Evolutionary conservation across 306 rosid genomes (phyloP).

Genomic region (Prunus mume): DNA sequence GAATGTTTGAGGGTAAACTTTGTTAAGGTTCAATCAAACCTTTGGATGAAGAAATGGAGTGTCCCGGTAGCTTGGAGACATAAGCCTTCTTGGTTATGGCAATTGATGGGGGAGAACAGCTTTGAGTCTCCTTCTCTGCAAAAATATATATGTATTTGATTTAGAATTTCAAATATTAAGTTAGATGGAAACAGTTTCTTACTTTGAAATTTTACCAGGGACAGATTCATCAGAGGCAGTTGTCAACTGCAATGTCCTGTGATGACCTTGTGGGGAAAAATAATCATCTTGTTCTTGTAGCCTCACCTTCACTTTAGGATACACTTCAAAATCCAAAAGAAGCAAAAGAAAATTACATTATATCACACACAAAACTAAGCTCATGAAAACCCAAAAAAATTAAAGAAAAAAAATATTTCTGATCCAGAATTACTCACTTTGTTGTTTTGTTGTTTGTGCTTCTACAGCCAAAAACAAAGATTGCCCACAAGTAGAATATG

Average conservation of each 20-base stretch:
- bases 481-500: neutral
- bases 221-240: conserved; percentile 23
- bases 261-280: conserved; percentile 20
- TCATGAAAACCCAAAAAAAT: neutral
- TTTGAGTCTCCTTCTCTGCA: conserved; percentile 32
- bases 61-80: conserved; percentile 20
- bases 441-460: neutral
- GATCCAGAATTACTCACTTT: conserved; percentile 4
- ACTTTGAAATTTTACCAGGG: conserved; percentile 24
- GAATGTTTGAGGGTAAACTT: neutral
- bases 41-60: conserved; percentile 33
- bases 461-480: neutral
- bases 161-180: neutral
- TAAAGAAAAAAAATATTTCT: neutral
- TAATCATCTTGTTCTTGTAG: conserved; percentile 32
- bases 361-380: neutral
- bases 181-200: neutral
- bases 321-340: conserved; percentile 39
- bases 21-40: conserved; percentile 22
- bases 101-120: conserved; percentile 18
- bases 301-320: conserved; percentile 51
- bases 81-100: conserved; percentile 35
- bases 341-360: neutral
- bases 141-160: neutral
- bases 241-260: conserved; percentile 20